These are phyloP conservation scores for Alloteropsis semialata DNA, from an alignment of 176 grass and related monocot species.

Conservation along the genomic window DNA sequence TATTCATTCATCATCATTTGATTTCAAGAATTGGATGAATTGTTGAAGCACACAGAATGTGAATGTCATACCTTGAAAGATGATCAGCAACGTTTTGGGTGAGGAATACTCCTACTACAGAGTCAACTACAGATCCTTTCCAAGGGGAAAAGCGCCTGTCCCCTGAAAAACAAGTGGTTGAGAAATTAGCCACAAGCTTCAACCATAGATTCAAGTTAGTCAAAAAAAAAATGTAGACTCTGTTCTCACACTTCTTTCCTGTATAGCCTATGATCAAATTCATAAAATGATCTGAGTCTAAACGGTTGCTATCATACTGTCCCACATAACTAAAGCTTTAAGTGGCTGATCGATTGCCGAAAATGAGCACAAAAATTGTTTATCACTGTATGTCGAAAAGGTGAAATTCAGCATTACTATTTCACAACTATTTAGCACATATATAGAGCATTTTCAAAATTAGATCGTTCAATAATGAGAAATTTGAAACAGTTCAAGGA, in stretches of 20 bases:
- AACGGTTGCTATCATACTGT: background rate
- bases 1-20: background rate
- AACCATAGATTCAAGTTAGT: background rate
- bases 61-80: constrained; percentile 65
- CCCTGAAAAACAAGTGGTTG: constrained; percentile 43
- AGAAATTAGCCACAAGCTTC: constrained; percentile 14
- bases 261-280: background rate
- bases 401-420: background rate
- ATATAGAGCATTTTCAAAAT: background rate
- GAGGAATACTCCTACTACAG: constrained; percentile 79
- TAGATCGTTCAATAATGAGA: background rate
- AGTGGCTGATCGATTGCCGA: background rate
- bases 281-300: background rate
- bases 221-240: background rate
- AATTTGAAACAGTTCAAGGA: background rate
- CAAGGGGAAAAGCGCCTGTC: constrained; percentile 77
- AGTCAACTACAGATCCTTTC: constrained; percentile 88
- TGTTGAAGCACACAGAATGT: background rate
- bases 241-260: background rate
- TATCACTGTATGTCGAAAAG: background rate
- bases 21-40: background rate
- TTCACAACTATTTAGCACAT: background rate
- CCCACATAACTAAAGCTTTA: background rate
- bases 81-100: constrained; percentile 84
- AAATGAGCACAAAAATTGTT: constrained; percentile 12